These are phyloP conservation scores for Aureobasidium sp. DNA, from an alignment of 2,329 filamentous ascomycete species.

Conservation along the genomic window DNA sequence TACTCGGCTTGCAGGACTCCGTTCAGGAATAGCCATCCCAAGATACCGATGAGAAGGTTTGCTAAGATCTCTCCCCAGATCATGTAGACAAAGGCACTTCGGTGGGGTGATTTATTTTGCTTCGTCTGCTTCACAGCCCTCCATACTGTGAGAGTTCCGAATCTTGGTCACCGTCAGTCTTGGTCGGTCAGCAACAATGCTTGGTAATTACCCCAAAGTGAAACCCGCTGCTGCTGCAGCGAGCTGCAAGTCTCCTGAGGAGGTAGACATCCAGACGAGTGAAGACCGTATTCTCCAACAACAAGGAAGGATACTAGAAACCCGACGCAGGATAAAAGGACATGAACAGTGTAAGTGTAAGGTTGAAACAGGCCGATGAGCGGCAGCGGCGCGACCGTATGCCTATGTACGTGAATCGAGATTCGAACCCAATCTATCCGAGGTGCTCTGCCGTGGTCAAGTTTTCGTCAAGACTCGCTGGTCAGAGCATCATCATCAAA, in stretches of 20 bases:
- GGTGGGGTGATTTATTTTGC: constrained; percentile 2
- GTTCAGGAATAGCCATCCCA: constrained; percentile 27
- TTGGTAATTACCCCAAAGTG: constrained; percentile 27
- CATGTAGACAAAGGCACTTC: constrained; percentile 33
- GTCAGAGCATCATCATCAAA: background rate
- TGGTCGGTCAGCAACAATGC: too few species aligned
- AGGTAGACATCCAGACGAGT: background rate
- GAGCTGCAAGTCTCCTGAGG: constrained; percentile 16
- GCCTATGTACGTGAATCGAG: background rate
- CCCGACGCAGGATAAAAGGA: background rate
- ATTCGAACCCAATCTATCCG: background rate
- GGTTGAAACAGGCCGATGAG: background rate
- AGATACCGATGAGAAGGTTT: constrained; percentile 37
- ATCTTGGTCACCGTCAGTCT: constrained; percentile 16
- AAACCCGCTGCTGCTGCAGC: constrained; percentile 27
- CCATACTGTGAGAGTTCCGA: constrained; percentile 37
- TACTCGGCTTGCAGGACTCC: constrained; percentile 6
- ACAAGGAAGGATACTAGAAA: background rate
- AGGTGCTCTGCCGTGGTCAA: background rate
- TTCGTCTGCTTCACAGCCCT: constrained; percentile 34
- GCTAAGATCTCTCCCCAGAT: constrained; percentile 43
- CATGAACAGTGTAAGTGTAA: background rate
- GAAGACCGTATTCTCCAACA: background rate
- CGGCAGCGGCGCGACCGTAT: background rate
- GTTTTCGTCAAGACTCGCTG: background rate